phyloP scores from a whole-genome alignment of 305 asterid genomes.

The Rubia tinctorum region DNA sequence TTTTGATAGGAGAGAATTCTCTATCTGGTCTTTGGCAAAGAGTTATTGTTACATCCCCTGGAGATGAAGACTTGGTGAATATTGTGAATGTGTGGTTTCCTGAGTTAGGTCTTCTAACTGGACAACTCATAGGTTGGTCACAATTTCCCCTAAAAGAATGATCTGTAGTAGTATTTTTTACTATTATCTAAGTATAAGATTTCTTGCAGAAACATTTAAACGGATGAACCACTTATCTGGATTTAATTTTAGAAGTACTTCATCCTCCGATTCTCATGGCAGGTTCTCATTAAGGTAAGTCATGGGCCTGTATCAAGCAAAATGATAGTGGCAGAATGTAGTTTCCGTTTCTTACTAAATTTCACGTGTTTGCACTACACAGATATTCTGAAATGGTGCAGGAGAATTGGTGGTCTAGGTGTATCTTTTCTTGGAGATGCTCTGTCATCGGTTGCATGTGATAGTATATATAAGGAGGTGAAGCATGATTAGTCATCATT shows the following conservation, averaged over 20 bases:
- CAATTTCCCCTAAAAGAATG: neutral
- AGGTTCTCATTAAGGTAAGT: slow-evolving; percentile 82
- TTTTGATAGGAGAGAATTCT: slow-evolving; percentile 53
- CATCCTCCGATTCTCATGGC: slow-evolving; percentile 43
- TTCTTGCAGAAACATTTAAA: slow-evolving; percentile 65
- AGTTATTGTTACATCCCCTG: slow-evolving; percentile 57
- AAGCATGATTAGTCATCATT: slow-evolving; percentile 14
- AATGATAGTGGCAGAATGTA: neutral
- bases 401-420: slow-evolving; percentile 62
- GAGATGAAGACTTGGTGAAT: slow-evolving; percentile 52
- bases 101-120: slow-evolving; percentile 49
- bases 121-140: slow-evolving; percentile 58
- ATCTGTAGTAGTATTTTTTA: neutral
- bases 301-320: neutral
- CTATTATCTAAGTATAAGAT: slow-evolving; percentile 12
- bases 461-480: slow-evolving; percentile 75
- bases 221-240: slow-evolving; percentile 55
- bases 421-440: slow-evolving; percentile 34
- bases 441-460: slow-evolving; percentile 44
- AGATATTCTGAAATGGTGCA: slow-evolving; percentile 92
- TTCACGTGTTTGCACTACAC: slow-evolving; percentile 38
- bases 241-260: slow-evolving; percentile 40
- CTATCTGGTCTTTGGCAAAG: slow-evolving; percentile 90
- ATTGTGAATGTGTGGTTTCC: slow-evolving; percentile 73
- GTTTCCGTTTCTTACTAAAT: neutral